phyloP scores from a whole-genome alignment of 1,139 yeast genomes.

The Yamadazyma jaroonii region DNA sequence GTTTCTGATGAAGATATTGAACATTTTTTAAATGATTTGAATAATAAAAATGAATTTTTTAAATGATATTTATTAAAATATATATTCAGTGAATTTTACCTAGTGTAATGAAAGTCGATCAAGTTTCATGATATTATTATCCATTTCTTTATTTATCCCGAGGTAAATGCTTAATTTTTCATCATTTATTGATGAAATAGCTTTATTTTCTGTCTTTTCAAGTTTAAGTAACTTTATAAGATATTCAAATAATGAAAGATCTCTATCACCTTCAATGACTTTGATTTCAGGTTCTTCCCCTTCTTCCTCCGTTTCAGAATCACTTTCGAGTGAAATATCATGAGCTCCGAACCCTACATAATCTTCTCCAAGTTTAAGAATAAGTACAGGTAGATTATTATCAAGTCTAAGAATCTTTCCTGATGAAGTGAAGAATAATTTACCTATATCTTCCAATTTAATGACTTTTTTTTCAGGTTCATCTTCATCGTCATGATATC shows the following conservation, averaged over 20 bases:
- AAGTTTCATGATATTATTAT: slow-evolving; percentile 36
- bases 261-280: slow-evolving; percentile 12
- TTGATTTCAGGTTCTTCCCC: slow-evolving; percentile 16
- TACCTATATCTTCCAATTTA: slow-evolving; percentile 43
- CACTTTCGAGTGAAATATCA: slow-evolving; percentile 27
- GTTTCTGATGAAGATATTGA: slow-evolving; percentile 15
- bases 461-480: slow-evolving; percentile 31
- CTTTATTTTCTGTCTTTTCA: slow-evolving; percentile 58
- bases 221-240: slow-evolving; percentile 58
- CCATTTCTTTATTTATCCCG: slow-evolving; percentile 47
- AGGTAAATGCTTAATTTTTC: slow-evolving; percentile 65
- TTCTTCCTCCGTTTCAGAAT: slow-evolving; percentile 20
- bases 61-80: background rate
- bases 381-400: slow-evolving; percentile 68
- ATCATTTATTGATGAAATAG: slow-evolving; percentile 58
- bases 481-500: slow-evolving; percentile 66
- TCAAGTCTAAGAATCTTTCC: slow-evolving; percentile 66
- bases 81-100: background rate
- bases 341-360: slow-evolving; percentile 52
- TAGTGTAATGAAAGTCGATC: background rate
- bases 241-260: slow-evolving; percentile 63
- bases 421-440: slow-evolving; percentile 70
- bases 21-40: slow-evolving; percentile 11
- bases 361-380: slow-evolving; percentile 40
- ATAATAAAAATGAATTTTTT: slow-evolving; percentile 4